A percentile compares a stretch with the other conserved stretches of the same genome.
phyloP scores from a whole-genome alignment of 768 basidiomycete species.

The Macrocybe gigantea region DNA sequence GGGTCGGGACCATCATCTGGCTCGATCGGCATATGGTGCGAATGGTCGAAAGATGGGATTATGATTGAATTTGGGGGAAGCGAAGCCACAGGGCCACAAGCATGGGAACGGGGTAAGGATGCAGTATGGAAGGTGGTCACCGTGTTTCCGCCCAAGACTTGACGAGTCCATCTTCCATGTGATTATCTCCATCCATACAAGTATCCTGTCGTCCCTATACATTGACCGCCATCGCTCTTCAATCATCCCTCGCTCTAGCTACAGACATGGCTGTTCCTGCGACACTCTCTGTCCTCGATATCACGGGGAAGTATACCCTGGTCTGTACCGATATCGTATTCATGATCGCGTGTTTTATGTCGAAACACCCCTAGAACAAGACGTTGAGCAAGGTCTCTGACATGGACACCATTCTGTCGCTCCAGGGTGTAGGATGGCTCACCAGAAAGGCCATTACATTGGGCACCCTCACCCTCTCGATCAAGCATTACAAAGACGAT shows the following conservation, averaged over 20 bases:
- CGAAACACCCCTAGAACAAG: constrained; percentile 49
- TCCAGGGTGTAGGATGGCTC: constrained; percentile 73
- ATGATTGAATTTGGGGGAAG: constrained; percentile 86
- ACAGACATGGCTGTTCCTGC: constrained; percentile 60
- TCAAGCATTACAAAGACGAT: constrained; percentile 64
- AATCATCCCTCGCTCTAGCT: background rate
- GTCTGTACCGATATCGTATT: constrained; percentile 23
- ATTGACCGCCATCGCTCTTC: background rate
- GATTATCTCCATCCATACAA: background rate
- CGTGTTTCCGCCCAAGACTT: constrained; percentile 34
- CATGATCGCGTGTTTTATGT: background rate
- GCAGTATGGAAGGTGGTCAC: constrained; percentile 75
- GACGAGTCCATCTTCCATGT: background rate
- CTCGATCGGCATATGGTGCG: constrained; percentile 90
- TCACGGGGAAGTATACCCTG: constrained; percentile 60
- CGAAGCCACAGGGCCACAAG: constrained; percentile 72
- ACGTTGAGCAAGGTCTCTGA: constrained; percentile 42
- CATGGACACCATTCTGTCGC: constrained; percentile 55
- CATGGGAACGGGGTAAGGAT: constrained; percentile 84
- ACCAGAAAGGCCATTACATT: constrained; percentile 55
- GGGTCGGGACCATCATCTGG: constrained; percentile 80
- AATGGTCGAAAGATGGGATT: constrained; percentile 77
- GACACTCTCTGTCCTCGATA: constrained; percentile 50
- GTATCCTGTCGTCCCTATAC: background rate
- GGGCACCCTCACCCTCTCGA: constrained; percentile 50